Evolutionary conservation across 306 rosid genomes (phyloP).

Genomic region (Mimosa bimucronata): DNA sequence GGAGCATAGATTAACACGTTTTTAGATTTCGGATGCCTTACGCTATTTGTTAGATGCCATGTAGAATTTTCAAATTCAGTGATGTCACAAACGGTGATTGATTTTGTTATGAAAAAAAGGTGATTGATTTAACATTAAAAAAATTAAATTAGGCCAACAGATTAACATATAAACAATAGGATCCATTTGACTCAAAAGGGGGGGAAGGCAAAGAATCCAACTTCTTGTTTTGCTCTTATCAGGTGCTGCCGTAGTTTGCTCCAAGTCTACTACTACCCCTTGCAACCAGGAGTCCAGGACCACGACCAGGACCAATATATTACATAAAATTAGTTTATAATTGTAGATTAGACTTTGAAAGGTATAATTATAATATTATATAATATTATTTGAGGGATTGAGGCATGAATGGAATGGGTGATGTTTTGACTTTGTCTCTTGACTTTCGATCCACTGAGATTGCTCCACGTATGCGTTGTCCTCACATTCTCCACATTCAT

Average conservation of each 20-base stretch:
- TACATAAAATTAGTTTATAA: background rate
- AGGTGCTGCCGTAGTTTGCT: background rate
- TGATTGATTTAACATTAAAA: background rate
- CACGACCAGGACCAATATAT: background rate
- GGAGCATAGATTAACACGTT: background rate
- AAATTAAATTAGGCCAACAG: background rate
- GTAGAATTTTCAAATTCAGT: background rate
- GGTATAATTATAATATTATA: background rate
- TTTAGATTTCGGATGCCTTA: background rate
- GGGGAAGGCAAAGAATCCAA: background rate
- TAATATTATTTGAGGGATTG: constrained; percentile 27
- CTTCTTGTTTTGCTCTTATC: background rate
- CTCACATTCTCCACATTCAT: background rate
- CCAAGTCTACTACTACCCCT: background rate
- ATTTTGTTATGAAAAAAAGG: too few species aligned
- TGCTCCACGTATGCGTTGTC: background rate
- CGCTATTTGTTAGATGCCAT: background rate
- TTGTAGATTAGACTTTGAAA: background rate
- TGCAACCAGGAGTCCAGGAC: background rate
- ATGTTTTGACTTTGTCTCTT: background rate
- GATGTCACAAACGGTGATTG: background rate
- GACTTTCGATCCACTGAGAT: background rate
- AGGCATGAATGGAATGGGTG: background rate
- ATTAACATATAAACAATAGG: background rate
- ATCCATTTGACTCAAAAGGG: background rate